Percentiles rank a stretch among this genome's conserved stretches.
These are phyloP conservation scores for Penicillium expansum DNA, from an alignment of 2,329 filamentous ascomycete genomes.

Conservation along the genomic window DNA sequence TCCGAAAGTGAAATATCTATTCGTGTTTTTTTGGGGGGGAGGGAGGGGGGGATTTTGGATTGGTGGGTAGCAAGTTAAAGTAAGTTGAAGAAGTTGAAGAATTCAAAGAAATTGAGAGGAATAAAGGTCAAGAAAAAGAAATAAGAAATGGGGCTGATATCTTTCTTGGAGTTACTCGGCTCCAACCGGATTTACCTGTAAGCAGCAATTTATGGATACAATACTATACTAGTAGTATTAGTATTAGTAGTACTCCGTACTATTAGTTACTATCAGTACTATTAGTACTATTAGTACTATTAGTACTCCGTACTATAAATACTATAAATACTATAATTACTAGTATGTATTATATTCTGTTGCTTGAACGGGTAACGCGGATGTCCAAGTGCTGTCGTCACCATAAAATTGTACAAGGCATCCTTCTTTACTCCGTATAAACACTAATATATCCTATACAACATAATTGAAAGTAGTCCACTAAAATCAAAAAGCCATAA, in stretches of 20 bases:
- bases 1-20: neutral
- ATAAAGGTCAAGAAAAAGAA: neutral
- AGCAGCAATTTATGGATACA: no score
- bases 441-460: no score
- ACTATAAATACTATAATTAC: no score
- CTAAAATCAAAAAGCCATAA: no score
- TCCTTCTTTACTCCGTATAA: no score
- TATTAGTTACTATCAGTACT: no score
- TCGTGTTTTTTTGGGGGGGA: neutral
- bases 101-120: neutral
- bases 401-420: neutral
- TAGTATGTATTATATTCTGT: neutral
- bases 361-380: neutral
- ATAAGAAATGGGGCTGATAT: neutral
- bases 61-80: neutral
- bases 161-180: neutral
- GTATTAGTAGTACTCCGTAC: no score
- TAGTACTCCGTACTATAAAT: no score
- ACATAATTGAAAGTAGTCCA: no score
- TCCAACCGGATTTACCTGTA: neutral
- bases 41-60: neutral
- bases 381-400: constrained; percentile 6
- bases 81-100: neutral
- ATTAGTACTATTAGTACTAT: neutral
- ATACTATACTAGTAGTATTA: neutral